Conservation (phyloP, 225 moss, liverwort and hornwort species). For the Sphagnum tenellum region DNA sequence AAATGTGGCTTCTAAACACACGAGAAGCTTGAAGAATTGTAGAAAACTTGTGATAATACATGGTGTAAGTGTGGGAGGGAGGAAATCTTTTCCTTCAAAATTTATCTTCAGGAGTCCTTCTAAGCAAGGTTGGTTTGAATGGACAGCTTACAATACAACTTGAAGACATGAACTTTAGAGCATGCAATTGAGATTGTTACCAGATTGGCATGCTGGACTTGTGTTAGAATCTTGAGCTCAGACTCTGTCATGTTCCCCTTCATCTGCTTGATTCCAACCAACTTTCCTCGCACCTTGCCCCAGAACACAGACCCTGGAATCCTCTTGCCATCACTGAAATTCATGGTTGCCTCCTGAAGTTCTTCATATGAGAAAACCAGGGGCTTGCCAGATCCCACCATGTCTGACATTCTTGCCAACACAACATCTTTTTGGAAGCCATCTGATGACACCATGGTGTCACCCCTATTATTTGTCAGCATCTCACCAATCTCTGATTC, state of each 20-base stretch:
- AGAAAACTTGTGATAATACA: too few relatives aligned
- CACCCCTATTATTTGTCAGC: too few relatives aligned
- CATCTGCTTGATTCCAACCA: slow-evolving; percentile 78
- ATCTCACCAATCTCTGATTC: too few relatives aligned
- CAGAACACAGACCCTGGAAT: slow-evolving; percentile 65
- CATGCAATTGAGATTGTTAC: slow-evolving; percentile 7
- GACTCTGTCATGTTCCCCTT: slow-evolving; percentile 49
- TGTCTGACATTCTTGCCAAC: slow-evolving; percentile 39
- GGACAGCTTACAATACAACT: too few relatives aligned
- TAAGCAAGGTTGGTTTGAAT: too few relatives aligned
- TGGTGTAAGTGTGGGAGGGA: too few relatives aligned
- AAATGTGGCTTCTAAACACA: too few relatives aligned
- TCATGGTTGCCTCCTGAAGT: slow-evolving; percentile 34
- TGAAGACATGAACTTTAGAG: too few relatives aligned
- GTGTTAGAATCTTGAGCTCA: slow-evolving; percentile 64
- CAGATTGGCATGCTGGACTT: slow-evolving; percentile 79
- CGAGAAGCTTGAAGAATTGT: too few relatives aligned
- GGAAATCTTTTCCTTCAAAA: too few relatives aligned
- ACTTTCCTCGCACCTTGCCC: slow-evolving; percentile 31
- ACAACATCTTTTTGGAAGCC: slow-evolving; percentile 12
- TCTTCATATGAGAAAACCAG: slow-evolving; percentile 36
- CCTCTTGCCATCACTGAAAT: slow-evolving; percentile 26
- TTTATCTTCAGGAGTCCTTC: too few relatives aligned
- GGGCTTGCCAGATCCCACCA: slow-evolving; percentile 59
- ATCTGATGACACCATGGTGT: too few relatives aligned